phyloP scores from a whole-genome alignment of 108 stramenopile species.

The Asterionellopsis glacialis region DNA sequence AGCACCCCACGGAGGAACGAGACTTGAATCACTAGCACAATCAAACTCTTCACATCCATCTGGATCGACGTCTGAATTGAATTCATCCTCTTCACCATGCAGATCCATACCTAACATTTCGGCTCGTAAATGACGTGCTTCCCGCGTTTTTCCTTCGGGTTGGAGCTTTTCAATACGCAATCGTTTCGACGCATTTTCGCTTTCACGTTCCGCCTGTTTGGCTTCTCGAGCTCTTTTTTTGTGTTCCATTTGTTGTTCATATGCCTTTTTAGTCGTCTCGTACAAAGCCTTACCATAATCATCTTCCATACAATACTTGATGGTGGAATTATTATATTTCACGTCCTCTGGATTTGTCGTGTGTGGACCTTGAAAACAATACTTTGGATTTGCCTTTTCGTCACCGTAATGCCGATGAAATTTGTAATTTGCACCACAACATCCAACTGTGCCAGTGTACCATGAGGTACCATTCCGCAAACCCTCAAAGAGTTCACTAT shows the following conservation, averaged over 20 bases:
- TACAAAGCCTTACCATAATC: conserved; percentile 19
- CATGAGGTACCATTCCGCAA: too few species aligned
- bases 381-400: too few species aligned
- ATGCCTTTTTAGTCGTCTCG: background rate
- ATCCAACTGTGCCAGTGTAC: too few species aligned
- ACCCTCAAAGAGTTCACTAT: too few species aligned
- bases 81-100: too few species aligned
- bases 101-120: background rate
- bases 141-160: background rate
- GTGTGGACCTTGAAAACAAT: too few species aligned
- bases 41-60: background rate
- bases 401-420: too few species aligned
- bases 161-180: background rate
- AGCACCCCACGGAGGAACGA: background rate
- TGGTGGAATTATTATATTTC: too few species aligned
- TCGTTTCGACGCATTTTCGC: background rate
- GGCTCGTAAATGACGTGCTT: background rate
- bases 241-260: background rate
- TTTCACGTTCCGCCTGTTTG: background rate
- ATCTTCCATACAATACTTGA: too few species aligned
- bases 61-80: background rate
- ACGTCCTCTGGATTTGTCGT: too few species aligned
- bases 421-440: too few species aligned
- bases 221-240: background rate
- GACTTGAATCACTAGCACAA: background rate